Evolutionary conservation across 139 green algal species (phyloP).

Genomic region (Chlorella ohadii): DNA sequence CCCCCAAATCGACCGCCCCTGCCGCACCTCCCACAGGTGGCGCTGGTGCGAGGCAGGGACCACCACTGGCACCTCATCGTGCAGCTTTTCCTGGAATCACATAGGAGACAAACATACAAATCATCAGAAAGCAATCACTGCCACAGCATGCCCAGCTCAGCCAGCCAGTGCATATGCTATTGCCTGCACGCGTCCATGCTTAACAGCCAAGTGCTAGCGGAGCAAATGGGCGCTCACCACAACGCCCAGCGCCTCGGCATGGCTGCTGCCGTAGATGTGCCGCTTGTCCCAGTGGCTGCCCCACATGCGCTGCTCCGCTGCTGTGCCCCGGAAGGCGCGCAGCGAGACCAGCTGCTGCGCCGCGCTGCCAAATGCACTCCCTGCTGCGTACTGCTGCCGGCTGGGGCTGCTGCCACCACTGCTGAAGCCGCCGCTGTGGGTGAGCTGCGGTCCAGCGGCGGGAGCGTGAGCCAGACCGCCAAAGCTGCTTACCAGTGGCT

Average conservation of each 20-base stretch:
- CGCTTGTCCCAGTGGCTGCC: not conserved
- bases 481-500: no score
- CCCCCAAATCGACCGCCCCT: no score
- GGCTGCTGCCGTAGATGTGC: not conserved
- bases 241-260: slow-evolving; percentile 26
- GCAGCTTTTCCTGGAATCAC: slow-evolving; percentile 27
- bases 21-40: slow-evolving; percentile 43
- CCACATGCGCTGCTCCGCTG: not conserved
- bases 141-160: no score
- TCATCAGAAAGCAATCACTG: no score
- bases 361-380: not conserved
- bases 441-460: no score
- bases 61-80: slow-evolving; percentile 36
- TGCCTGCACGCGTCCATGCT: no score
- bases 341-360: slow-evolving; percentile 17
- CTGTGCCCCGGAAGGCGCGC: not conserved
- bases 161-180: no score
- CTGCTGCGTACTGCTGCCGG: not conserved
- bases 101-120: no score
- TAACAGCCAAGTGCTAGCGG: no score
- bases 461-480: no score
- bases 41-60: slow-evolving; percentile 12
- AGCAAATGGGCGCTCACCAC: slow-evolving; percentile 13
- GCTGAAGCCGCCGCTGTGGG: no score
- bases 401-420: no score